These are phyloP conservation scores for Tothia fuscella DNA, from an alignment of 2,329 filamentous ascomycete species.

Conservation along the genomic window DNA sequence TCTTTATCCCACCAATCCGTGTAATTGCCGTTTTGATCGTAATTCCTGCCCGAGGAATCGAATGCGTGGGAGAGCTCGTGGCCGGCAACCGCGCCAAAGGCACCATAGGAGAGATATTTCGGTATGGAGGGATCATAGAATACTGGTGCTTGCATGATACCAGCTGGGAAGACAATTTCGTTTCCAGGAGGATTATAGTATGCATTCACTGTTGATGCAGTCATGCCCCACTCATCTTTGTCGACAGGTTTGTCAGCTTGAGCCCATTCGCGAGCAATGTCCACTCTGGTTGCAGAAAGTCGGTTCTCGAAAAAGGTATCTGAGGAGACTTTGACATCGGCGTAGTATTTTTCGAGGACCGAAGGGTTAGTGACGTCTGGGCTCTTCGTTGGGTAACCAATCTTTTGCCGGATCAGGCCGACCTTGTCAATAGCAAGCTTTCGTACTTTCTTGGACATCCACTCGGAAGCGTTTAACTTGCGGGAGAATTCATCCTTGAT, in stretches of 20 bases:
- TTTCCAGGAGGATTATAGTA: constrained; percentile 53
- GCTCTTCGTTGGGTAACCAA: constrained; percentile 51
- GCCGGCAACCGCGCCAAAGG: constrained; percentile 53
- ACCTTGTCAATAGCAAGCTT: constrained; percentile 52
- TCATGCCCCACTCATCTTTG: constrained; percentile 49
- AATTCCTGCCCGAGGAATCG: constrained; percentile 53
- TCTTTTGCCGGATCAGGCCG: constrained; percentile 54
- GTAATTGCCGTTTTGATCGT: constrained; percentile 52
- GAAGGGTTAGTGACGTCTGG: constrained; percentile 50
- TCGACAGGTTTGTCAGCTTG: constrained; percentile 48
- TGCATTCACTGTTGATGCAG: constrained; percentile 33
- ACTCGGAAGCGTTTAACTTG: constrained; percentile 45
- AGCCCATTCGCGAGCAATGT: constrained; percentile 40
- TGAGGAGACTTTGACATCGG: constrained; percentile 36
- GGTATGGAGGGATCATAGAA: constrained; percentile 50
- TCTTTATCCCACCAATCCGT: constrained; percentile 55
- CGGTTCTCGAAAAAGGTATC: constrained; percentile 47
- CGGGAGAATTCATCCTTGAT: constrained; percentile 56
- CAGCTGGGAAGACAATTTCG: constrained; percentile 57
- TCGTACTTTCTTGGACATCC: constrained; percentile 53
- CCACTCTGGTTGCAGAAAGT: constrained; percentile 39
- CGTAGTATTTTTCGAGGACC: constrained; percentile 46
- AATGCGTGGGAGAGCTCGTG: constrained; percentile 62
- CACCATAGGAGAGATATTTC: constrained; percentile 55
- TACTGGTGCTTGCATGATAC: constrained; percentile 56